These are phyloP conservation scores for Neonectria hederae DNA, from an alignment of 2,329 filamentous ascomycete species.

Conservation along the genomic window DNA sequence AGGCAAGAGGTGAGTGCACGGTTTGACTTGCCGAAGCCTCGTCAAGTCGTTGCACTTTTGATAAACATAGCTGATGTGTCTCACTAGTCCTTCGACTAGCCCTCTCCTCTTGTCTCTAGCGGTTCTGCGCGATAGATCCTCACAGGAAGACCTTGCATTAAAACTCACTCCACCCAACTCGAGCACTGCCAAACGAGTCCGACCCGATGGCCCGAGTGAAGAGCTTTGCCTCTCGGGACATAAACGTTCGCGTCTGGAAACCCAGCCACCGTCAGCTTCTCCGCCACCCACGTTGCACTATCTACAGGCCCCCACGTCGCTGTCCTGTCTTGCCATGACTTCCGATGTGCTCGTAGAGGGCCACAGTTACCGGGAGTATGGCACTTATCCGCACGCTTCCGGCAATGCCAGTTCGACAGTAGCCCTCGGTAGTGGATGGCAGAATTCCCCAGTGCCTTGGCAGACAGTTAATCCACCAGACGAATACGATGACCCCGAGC, in stretches of 20 bases:
- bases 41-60: neutral
- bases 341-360: neutral
- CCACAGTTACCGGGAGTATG: neutral
- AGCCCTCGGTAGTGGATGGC: constrained; percentile 11
- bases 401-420: neutral
- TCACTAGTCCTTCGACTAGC: neutral
- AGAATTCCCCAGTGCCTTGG: constrained; percentile 2
- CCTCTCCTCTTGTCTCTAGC: neutral
- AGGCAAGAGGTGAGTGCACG: constrained; percentile 3
- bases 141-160: neutral
- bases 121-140: neutral
- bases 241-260: neutral
- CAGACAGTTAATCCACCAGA: constrained; percentile 21
- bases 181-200: neutral
- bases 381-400: neutral
- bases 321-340: neutral
- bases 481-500: constrained; percentile 30
- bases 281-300: neutral
- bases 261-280: neutral
- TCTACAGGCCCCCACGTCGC: constrained; percentile 12
- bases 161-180: neutral
- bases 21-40: neutral
- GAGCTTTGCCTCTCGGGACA: neutral
- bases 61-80: constrained; percentile 2
- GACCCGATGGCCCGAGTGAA: neutral